Evolutionary conservation across 129 eudicot genomes (phyloP).

Genomic region (Escallonia herrerae): DNA sequence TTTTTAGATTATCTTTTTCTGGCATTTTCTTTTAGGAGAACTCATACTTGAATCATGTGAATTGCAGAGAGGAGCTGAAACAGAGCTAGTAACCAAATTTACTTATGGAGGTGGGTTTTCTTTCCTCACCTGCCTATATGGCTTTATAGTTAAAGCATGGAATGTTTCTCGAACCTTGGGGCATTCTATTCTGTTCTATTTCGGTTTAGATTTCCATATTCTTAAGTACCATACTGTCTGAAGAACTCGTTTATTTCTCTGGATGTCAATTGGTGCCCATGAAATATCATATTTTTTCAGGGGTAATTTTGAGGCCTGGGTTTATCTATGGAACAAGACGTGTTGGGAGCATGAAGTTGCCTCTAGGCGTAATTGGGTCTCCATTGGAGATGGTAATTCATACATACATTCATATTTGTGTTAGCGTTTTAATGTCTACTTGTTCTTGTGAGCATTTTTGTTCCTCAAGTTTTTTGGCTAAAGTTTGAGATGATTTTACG

Average conservation of each 20-base stretch:
- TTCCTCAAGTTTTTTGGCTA: background rate
- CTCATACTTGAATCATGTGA: background rate
- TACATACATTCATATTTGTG: too few relatives aligned
- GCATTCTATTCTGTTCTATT: background rate
- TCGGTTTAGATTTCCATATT: background rate
- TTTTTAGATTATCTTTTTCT: background rate
- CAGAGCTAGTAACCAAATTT: slow-evolving; percentile 73
- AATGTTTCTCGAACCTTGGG: background rate
- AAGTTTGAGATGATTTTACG: too few relatives aligned
- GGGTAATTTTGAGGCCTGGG: slow-evolving; percentile 91
- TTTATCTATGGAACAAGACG: slow-evolving; percentile 90
- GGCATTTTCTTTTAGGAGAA: slow-evolving; percentile 6
- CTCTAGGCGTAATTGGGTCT: slow-evolving; percentile 92
- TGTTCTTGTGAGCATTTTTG: background rate
- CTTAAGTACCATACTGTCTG: too few relatives aligned
- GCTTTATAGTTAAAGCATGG: background rate
- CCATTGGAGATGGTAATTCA: slow-evolving; percentile 76
- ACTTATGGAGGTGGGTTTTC: slow-evolving; percentile 79
- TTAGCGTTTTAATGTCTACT: too few relatives aligned
- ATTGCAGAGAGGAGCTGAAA: slow-evolving; percentile 90
- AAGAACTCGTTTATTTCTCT: too few relatives aligned
- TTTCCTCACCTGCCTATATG: background rate
- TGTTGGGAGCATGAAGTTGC: slow-evolving; percentile 87
- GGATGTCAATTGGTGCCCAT: too few relatives aligned
- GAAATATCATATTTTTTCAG: slow-evolving; percentile 27